Evolutionary conservation across 73 alveolate species (phyloP).

Genomic region (Symbiodinium natans): DNA sequence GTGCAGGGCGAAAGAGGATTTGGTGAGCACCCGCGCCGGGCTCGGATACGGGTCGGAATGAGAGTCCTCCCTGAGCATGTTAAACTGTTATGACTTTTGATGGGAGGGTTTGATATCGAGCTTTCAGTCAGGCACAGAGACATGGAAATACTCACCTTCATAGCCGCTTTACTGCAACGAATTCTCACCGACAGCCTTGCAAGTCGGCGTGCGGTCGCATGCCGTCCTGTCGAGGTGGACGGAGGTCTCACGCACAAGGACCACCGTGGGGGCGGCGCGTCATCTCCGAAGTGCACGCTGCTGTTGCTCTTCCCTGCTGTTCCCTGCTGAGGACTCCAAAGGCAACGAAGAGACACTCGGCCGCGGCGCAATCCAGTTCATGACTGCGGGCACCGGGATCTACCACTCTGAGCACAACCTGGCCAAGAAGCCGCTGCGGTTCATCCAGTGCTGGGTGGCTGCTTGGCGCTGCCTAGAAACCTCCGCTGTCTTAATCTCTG

Average conservation of each 20-base stretch:
- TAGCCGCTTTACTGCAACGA: too few relatives aligned
- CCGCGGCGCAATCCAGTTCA: constrained; percentile 72
- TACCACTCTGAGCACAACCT: constrained; percentile 93
- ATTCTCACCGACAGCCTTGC: too few relatives aligned
- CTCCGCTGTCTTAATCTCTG: too few relatives aligned
- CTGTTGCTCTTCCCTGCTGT: too few relatives aligned
- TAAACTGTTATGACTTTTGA: too few relatives aligned
- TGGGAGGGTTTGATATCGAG: too few relatives aligned
- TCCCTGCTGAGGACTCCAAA: constrained; percentile 60
- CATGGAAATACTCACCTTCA: constrained; percentile 84
- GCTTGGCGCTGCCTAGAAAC: not conserved
- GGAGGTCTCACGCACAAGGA: constrained; percentile 83
- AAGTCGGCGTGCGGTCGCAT: too few relatives aligned
- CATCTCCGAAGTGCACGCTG: too few relatives aligned
- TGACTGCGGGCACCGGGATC: constrained; percentile 89
- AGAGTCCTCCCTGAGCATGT: too few relatives aligned
- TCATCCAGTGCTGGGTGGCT: constrained; percentile 91
- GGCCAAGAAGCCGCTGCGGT: constrained; percentile 79
- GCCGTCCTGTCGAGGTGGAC: constrained; percentile 5
- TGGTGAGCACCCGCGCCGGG: constrained; percentile 86
- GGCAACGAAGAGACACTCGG: constrained; percentile 89
- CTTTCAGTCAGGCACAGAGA: constrained; percentile 77
- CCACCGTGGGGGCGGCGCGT: too few relatives aligned
- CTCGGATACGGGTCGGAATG: too few relatives aligned
- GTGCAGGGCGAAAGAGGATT: constrained; percentile 95